Percentiles rank a stretch among this genome's conserved stretches.
Evolutionary conservation across 2,329 filamentous ascomycete species (phyloP).

Genomic region (Niveomyces coronatus): DNA sequence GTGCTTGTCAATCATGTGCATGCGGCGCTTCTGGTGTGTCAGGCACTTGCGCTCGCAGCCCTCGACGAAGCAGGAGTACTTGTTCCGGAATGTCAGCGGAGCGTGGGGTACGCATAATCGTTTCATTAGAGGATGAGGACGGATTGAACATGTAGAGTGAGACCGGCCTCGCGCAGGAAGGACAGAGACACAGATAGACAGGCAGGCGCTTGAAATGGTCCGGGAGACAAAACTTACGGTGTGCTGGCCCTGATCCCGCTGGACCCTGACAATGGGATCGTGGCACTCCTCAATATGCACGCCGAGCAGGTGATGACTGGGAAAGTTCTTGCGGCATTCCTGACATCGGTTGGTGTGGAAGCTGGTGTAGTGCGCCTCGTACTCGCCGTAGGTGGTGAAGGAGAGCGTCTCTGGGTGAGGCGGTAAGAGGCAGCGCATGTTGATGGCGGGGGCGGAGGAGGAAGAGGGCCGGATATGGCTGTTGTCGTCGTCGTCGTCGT

Average conservation of each 20-base stretch:
- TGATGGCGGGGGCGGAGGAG: slow-evolving; percentile 22
- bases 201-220: neutral
- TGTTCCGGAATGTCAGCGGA: no score
- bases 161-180: neutral
- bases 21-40: slow-evolving; percentile 71
- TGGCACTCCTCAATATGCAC: slow-evolving; percentile 89
- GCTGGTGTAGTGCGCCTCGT: slow-evolving; percentile 77
- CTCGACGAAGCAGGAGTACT: slow-evolving; percentile 87
- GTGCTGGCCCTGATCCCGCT: slow-evolving; percentile 71
- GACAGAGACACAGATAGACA: neutral
- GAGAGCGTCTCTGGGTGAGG: slow-evolving; percentile 61
- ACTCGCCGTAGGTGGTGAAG: slow-evolving; percentile 69
- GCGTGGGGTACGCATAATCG: no score
- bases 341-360: slow-evolving; percentile 75
- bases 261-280: slow-evolving; percentile 65
- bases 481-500: slow-evolving; percentile 22
- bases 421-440: slow-evolving; percentile 72
- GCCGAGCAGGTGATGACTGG: slow-evolving; percentile 66
- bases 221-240: slow-evolving; percentile 51
- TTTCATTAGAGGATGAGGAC: no score
- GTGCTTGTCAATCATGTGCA: slow-evolving; percentile 92
- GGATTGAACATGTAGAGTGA: no score
- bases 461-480: no score
- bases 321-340: slow-evolving; percentile 80
- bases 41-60: slow-evolving; percentile 77